Percentiles rank a stretch among this genome's conserved stretches.
Evolutionary conservation across 139 green algal genomes (phyloP).

Genomic region (Pleodorina starrii): DNA sequence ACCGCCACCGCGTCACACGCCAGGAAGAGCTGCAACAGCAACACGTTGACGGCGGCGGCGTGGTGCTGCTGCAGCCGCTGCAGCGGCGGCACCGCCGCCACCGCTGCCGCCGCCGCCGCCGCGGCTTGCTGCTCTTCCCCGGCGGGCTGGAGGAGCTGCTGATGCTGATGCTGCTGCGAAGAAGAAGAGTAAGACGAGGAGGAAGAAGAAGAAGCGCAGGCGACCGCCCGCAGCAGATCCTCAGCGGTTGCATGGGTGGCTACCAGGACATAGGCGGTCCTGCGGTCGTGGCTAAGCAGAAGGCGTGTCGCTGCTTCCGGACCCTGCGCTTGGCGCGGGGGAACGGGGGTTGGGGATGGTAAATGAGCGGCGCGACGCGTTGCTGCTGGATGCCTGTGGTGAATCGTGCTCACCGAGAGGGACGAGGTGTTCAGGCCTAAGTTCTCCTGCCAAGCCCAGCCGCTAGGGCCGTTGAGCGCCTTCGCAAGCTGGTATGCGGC

Average conservation of each 20-base stretch:
- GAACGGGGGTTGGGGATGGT: neutral
- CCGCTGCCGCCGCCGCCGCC: neutral
- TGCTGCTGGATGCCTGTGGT: no score
- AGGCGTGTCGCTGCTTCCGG: neutral
- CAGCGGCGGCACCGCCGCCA: neutral
- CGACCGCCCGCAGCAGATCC: neutral
- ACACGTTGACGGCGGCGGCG: neutral
- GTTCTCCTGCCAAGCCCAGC: neutral
- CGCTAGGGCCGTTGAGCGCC: neutral
- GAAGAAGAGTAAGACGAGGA: no score
- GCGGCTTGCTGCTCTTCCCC: neutral
- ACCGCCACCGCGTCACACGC: conserved; percentile 13
- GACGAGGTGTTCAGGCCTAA: neutral
- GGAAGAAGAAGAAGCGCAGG: no score
- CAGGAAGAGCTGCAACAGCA: conserved; percentile 44
- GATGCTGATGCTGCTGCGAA: neutral
- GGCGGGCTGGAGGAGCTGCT: neutral
- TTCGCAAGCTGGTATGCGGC: conserved; percentile 42
- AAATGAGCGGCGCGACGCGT: no score
- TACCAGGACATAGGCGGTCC: neutral
- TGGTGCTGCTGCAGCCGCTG: conserved; percentile 1
- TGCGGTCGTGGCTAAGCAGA: conserved; percentile 16
- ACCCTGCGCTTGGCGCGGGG: neutral
- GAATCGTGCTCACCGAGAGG: no score
- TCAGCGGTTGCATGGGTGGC: conserved; percentile 6